Conservation (phyloP, 805 yeast species). For the Candida boidinii region DNA sequence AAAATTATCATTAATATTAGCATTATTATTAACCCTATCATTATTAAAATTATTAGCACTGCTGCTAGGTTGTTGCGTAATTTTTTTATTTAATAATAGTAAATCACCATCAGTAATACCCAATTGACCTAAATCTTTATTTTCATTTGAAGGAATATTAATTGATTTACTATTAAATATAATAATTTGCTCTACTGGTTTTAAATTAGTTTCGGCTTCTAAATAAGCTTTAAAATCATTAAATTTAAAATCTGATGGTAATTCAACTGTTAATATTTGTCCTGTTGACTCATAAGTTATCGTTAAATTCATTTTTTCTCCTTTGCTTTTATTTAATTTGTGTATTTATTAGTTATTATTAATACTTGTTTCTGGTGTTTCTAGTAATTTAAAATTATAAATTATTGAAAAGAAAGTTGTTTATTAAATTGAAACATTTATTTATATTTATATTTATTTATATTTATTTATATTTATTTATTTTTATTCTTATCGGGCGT, state of each 20-base stretch:
- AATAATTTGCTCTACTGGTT: conserved; percentile 38
- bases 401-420: no score
- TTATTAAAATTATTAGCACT: not conserved
- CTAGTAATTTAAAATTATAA: no score
- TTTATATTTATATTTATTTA: no score
- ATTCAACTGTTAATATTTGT: conserved; percentile 46
- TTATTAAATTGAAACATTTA: no score
- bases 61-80: conserved; percentile 18
- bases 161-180: conserved; percentile 37
- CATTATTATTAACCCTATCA: not conserved
- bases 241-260: conserved; percentile 54
- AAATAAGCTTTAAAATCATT: conserved; percentile 66
- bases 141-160: conserved; percentile 12
- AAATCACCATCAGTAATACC: conserved; percentile 53
- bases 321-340: no score
- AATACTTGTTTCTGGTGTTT: no score
- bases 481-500: no score
- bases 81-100: conserved; percentile 30
- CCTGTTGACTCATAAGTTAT: conserved; percentile 43
- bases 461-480: no score
- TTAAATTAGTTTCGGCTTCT: conserved; percentile 57
- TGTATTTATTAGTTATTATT: no score
- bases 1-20: not conserved
- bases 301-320: conserved; percentile 39
- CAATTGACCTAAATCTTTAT: conserved; percentile 34